Conservation (phyloP, 1,284 basidiomycete species). For the Rugosomyces carneus region DNA sequence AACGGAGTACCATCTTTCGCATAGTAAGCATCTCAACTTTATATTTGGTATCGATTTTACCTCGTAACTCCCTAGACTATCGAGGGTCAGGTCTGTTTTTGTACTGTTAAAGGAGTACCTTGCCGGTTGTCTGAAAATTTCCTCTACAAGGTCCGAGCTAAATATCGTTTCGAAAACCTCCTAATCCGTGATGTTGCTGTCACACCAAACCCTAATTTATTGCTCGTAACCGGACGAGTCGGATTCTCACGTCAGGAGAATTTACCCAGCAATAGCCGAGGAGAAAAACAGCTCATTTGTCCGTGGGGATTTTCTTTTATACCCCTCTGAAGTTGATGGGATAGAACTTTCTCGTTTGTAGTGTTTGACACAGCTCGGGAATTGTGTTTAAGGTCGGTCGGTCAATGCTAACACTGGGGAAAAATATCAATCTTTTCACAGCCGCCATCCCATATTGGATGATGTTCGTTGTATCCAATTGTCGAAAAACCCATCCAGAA, state of each 20-base stretch:
- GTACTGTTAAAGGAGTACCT: background rate
- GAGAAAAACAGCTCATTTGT: conserved; percentile 12
- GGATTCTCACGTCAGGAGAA: conserved; percentile 1
- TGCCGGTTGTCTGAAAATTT: no score
- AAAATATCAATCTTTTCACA: background rate
- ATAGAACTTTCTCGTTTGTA: no score
- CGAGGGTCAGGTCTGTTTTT: conserved; percentile 1
- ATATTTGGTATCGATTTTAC: background rate
- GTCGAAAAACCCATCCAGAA: background rate
- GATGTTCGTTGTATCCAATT: conserved; percentile 8
- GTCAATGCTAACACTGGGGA: background rate
- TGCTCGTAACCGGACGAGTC: conserved; percentile 8
- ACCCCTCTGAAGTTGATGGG: no score
- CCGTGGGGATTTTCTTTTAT: no score
- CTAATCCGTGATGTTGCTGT: conserved; percentile 8
- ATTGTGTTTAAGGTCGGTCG: conserved; percentile 4
- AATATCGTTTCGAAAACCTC: conserved; percentile 10
- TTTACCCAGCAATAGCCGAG: conserved; percentile 7
- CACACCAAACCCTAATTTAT: conserved; percentile 6
- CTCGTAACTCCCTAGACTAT: background rate
- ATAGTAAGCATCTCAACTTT: conserved; percentile 2
- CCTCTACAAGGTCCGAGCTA: conserved; percentile 2
- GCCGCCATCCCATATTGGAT: conserved; percentile 8
- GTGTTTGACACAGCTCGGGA: conserved; percentile 8
- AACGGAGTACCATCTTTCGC: conserved; percentile 7